Percentiles rank a stretch among this genome's conserved stretches.
phyloP scores from a whole-genome alignment of 495 filamentous ascomycete genomes.

The Wilcoxina mikolae region DNA sequence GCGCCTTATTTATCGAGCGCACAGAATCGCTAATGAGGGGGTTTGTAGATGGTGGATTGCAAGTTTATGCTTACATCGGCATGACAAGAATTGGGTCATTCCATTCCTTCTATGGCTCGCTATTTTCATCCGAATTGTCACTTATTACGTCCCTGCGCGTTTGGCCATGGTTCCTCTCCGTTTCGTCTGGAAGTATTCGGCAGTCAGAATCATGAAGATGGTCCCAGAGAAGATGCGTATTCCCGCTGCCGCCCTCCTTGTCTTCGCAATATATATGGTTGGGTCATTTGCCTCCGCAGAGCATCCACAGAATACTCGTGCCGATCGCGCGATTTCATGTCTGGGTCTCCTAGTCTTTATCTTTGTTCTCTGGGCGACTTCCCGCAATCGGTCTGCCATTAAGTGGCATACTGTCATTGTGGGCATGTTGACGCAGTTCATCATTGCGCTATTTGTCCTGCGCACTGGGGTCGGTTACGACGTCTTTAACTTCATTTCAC shows the following conservation, averaged over 20 bases:
- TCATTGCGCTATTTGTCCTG: constrained; percentile 76
- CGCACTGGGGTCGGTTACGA: constrained; percentile 60
- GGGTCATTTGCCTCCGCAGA: constrained; percentile 60
- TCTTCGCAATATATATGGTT: constrained; percentile 55
- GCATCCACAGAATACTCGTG: constrained; percentile 57
- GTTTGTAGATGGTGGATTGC: constrained; percentile 71
- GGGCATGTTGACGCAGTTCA: constrained; percentile 76
- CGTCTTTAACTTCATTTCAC: constrained; percentile 77
- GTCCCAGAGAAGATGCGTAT: constrained; percentile 50
- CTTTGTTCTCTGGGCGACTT: constrained; percentile 49
- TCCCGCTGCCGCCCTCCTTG: constrained; percentile 43
- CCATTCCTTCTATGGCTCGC: constrained; percentile 70
- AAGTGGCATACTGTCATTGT: constrained; percentile 80
- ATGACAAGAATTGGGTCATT: constrained; percentile 61
- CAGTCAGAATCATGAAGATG: constrained; percentile 34
- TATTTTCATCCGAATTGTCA: constrained; percentile 57
- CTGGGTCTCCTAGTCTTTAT: constrained; percentile 69
- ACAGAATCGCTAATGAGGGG: constrained; percentile 4
- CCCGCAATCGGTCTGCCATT: constrained; percentile 52
- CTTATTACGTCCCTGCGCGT: constrained; percentile 53
- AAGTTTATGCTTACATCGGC: constrained; percentile 53
- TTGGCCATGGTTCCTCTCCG: constrained; percentile 50
- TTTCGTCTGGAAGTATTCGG: constrained; percentile 51
- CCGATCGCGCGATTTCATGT: constrained; percentile 61
- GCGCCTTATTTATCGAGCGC: not conserved